A percentile compares a stretch with the other conserved stretches of the same genome.
Conservation (phyloP, 768 basidiomycete species). For the Tulasnella sp. region DNA sequence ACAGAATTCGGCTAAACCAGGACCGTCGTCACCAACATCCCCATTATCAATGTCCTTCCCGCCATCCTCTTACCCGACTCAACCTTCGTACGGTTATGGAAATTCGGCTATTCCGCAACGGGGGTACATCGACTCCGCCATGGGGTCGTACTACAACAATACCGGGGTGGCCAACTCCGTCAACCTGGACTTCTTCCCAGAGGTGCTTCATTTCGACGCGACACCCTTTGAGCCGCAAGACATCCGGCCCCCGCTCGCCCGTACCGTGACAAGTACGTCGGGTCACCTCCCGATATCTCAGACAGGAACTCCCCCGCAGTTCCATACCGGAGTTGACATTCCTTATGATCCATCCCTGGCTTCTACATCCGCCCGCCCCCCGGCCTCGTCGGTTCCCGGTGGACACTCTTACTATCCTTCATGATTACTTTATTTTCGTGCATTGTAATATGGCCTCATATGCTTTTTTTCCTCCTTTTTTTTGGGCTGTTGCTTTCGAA, state of each 20-base stretch:
- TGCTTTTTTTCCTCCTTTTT: not conserved
- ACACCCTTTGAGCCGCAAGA: not conserved
- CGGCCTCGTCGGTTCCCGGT: not conserved
- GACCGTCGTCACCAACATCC: not conserved
- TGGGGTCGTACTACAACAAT: not conserved
- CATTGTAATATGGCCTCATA: not conserved
- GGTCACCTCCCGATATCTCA: not conserved
- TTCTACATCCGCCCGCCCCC: not conserved
- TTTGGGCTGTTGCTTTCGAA: not conserved
- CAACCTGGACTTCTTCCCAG: not conserved
- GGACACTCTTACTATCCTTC: not conserved
- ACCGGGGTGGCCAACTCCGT: not conserved
- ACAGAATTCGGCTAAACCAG: not conserved
- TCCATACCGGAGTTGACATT: not conserved
- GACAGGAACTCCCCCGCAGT: not conserved
- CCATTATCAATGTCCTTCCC: not conserved
- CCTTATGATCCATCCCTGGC: not conserved
- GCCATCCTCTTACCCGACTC: not conserved
- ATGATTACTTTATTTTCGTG: not conserved
- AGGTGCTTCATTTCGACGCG: not conserved
- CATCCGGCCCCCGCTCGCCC: not conserved
- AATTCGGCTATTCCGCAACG: not conserved
- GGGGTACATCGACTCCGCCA: not conserved
- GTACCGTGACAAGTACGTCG: not conserved
- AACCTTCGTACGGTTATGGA: not conserved